Conservation (phyloP, 2,329 filamentous ascomycete species). For the Trichophyton rubrum region DNA sequence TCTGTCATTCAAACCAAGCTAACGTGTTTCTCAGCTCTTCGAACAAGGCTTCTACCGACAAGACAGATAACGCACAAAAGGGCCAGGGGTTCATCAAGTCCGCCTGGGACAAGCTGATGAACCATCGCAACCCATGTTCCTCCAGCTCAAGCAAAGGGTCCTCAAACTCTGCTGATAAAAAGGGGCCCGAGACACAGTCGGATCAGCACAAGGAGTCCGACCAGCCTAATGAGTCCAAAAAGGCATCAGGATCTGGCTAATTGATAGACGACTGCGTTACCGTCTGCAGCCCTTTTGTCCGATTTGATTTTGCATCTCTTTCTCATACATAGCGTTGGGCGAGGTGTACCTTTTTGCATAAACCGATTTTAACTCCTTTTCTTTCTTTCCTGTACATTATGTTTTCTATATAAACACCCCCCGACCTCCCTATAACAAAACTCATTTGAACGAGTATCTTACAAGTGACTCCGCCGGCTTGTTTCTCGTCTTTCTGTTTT, state of each 20-base stretch:
- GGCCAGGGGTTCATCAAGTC: slow-evolving; percentile 86
- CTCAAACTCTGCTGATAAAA: slow-evolving; percentile 17
- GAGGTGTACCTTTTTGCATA: slow-evolving; percentile 11
- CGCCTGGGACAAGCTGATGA: slow-evolving; percentile 85
- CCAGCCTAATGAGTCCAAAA: slow-evolving; percentile 28
- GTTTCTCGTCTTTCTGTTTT: too few species aligned
- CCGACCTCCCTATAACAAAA: not conserved
- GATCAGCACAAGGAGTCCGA: slow-evolving; percentile 14
- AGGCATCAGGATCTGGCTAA: slow-evolving; percentile 27
- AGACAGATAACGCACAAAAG: slow-evolving; percentile 45
- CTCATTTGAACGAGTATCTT: not conserved
- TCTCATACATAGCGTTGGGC: slow-evolving; percentile 32
- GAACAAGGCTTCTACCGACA: slow-evolving; percentile 1
- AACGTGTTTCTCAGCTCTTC: slow-evolving; percentile 16
- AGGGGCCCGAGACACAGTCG: slow-evolving; percentile 17
- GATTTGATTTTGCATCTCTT: slow-evolving; percentile 3
- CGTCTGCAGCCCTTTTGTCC: not conserved
- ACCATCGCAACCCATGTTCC: slow-evolving; percentile 39
- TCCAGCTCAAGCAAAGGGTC: slow-evolving; percentile 11
- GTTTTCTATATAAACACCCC: not conserved
- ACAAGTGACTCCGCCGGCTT: too few species aligned
- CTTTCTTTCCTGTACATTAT: not conserved
- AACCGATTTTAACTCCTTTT: not conserved
- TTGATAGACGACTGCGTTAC: not conserved
- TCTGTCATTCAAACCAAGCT: not conserved